Conservation (phyloP, 495 filamentous ascomycete genomes). For the Aspergillus ostianus region DNA sequence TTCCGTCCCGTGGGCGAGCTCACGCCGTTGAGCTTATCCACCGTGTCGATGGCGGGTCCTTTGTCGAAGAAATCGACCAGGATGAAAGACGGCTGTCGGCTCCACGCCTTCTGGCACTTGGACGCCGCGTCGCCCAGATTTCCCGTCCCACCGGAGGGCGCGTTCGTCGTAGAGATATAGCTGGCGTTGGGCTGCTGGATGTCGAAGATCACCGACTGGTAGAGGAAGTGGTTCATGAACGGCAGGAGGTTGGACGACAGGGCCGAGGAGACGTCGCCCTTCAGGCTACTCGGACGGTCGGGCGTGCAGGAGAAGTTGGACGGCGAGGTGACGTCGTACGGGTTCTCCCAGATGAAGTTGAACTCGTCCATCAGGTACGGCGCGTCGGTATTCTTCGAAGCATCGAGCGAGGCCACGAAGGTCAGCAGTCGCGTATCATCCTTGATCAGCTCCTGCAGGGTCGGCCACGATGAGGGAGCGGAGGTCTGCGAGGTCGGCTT, state of each 20-base stretch:
- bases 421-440: conserved; percentile 62
- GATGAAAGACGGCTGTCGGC: conserved; percentile 60
- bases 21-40: conserved; percentile 65
- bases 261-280: conserved; percentile 42
- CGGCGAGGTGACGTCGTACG: conserved; percentile 62
- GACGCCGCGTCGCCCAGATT: conserved; percentile 59
- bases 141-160: conserved; percentile 47
- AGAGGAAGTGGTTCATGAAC: conserved; percentile 72
- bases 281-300: conserved; percentile 54
- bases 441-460: conserved; percentile 63
- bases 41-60: conserved; percentile 58
- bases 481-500: conserved; percentile 44
- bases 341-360: conserved; percentile 73
- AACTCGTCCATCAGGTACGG: conserved; percentile 75
- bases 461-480: conserved; percentile 60
- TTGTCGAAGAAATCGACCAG: conserved; percentile 74
- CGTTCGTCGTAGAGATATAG: conserved; percentile 61
- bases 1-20: conserved; percentile 42
- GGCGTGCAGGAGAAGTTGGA: conserved; percentile 66
- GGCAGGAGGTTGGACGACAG: conserved; percentile 50
- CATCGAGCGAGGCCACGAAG: conserved; percentile 57
- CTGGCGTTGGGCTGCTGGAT: conserved; percentile 60
- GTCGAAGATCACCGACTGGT: conserved; percentile 47
- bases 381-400: conserved; percentile 38
- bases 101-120: conserved; percentile 55